A percentile compares a stretch with the other conserved stretches of the same genome.
phyloP scores from a whole-genome alignment of 257 asterid genomes.

The Petunia axillaris region DNA sequence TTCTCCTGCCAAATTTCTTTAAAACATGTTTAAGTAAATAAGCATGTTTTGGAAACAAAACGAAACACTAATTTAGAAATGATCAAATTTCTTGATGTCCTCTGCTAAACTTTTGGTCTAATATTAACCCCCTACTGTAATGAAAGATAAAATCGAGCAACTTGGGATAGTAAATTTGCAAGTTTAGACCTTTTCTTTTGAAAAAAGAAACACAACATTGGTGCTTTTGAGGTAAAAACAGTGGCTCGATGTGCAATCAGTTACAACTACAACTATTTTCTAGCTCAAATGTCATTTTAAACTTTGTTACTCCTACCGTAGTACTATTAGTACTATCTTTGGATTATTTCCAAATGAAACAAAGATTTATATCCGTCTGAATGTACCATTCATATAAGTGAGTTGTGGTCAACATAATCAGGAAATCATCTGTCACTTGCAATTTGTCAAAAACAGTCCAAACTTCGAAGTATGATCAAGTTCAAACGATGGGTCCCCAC shows the following conservation, averaged over 20 bases:
- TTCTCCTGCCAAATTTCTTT: neutral
- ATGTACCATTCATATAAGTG: neutral
- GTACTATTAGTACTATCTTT: neutral
- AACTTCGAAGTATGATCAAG: constrained; percentile 9
- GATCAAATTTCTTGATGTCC: too few species aligned
- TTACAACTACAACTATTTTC: neutral
- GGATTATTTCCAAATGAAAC: neutral
- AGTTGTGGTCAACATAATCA: neutral
- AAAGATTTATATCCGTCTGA: neutral
- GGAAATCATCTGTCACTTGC: constrained; percentile 11
- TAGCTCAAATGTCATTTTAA: neutral
- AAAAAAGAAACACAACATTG: neutral
- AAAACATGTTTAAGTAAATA: neutral
- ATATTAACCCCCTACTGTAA: too few species aligned
- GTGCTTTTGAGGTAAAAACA: neutral
- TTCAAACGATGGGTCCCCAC: neutral
- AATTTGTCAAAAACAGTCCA: neutral
- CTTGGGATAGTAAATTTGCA: too few species aligned
- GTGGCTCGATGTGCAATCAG: neutral
- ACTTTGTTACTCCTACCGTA: neutral
- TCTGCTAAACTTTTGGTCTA: too few species aligned
- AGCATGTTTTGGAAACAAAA: neutral
- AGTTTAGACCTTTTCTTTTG: too few species aligned
- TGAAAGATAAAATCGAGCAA: too few species aligned
- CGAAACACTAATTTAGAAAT: neutral